Percentiles rank a stretch among this genome's conserved stretches.
Evolutionary conservation across 345 rosid species (phyloP).

Genomic region (Heritiera fomes): DNA sequence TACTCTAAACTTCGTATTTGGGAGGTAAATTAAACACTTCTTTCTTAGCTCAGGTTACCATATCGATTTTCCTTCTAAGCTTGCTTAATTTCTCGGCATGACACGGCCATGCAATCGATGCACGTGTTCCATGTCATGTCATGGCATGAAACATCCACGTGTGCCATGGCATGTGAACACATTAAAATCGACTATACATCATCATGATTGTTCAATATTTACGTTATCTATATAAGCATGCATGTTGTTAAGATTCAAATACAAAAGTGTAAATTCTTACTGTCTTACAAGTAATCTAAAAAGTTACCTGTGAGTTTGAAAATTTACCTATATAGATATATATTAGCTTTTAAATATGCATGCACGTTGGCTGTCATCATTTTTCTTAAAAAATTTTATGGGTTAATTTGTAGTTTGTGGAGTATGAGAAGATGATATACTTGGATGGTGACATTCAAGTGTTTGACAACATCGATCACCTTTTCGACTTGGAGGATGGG

Average conservation of each 20-base stretch:
- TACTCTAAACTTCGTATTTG: slow-evolving; percentile 78
- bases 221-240: too few species aligned
- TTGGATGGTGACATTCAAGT: slow-evolving; percentile 76
- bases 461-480: slow-evolving; percentile 56
- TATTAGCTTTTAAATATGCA: too few species aligned
- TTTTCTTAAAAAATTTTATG: neutral
- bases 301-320: too few species aligned
- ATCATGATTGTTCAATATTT: neutral
- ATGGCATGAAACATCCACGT: too few species aligned
- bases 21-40: slow-evolving; percentile 44
- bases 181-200: neutral
- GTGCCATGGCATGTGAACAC: neutral
- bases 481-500: slow-evolving; percentile 48
- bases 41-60: neutral
- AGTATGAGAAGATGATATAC: slow-evolving; percentile 64
- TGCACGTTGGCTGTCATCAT: too few species aligned
- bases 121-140: neutral
- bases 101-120: slow-evolving; percentile 14
- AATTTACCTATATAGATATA: too few species aligned
- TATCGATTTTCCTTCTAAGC: neutral
- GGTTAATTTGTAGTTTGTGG: slow-evolving; percentile 43
- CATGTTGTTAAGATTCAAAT: too few species aligned
- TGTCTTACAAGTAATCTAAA: too few species aligned
- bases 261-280: too few species aligned
- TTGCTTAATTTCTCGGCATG: neutral